Conservation (phyloP, 495 filamentous ascomycete species). For the Cenococcum geophilum region DNA sequence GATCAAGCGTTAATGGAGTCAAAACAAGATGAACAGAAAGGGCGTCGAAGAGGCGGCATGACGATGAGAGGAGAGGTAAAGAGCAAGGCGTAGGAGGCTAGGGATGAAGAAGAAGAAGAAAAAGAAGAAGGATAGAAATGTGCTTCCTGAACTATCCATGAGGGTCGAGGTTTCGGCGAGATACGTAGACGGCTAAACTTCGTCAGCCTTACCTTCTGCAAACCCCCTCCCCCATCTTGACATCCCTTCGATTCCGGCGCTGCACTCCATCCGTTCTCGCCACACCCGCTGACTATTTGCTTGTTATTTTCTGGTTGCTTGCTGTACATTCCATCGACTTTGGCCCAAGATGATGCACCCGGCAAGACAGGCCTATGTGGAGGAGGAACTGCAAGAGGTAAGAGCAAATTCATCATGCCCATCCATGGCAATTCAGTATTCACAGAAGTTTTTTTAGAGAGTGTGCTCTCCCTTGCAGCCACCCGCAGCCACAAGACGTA, state of each 20-base stretch:
- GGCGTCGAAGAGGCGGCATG: conserved; percentile 2
- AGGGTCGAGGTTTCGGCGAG: background rate
- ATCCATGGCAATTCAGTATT: conserved; percentile 26
- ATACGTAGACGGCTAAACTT: background rate
- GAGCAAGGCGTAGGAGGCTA: background rate
- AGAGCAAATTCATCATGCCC: conserved; percentile 35
- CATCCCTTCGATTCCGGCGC: too few species aligned
- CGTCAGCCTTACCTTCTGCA: background rate
- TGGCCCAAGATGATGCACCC: conserved; percentile 67
- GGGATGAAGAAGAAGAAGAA: background rate
- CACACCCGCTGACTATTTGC: background rate
- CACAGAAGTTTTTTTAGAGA: conserved; percentile 14
- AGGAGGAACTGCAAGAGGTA: conserved; percentile 70
- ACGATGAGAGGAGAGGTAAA: background rate
- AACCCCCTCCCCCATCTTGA: too few species aligned
- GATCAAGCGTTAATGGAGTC: conserved; percentile 9
- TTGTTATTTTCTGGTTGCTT: background rate
- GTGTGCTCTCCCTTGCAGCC: conserved; percentile 19
- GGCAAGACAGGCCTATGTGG: conserved; percentile 89
- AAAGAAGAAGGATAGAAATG: too few species aligned
- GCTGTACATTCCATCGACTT: too few species aligned
- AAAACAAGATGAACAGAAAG: conserved; percentile 5
- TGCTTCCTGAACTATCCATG: too few species aligned
- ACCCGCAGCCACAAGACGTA: background rate
- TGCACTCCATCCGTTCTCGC: too few species aligned